Evolutionary conservation across 1,284 basidiomycete genomes (phyloP), one percentile per base, ranked within the genome.

Genomic region (Hymenochaete sp.): DNA sequence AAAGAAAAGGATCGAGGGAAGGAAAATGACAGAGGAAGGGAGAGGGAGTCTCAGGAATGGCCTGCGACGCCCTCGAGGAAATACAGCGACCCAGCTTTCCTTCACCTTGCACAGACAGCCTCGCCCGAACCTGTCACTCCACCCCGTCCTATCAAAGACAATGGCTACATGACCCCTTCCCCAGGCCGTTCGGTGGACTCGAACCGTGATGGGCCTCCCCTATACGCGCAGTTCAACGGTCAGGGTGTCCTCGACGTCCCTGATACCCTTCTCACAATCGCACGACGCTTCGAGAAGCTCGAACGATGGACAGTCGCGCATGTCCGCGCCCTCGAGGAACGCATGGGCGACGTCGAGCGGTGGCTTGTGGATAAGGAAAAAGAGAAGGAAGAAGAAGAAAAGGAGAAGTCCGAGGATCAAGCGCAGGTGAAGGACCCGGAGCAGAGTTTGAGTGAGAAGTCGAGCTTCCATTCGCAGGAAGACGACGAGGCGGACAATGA

Each of bases 301-400:
- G 84, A 88, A 57, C 80, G 80, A 52, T 88, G 84, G 84, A 80
- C 82, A 0, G 82, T 88, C 0, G 75, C 80, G 3, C 84, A 88
- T 54, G 83, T 86, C 2, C 78, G 85, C 41, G 84, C 85, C 0
- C 63, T 88, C 11, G 84, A 88, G 55, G 85, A 88, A 19, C 73
- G 84, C 25, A 88, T 88, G 83, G 76, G 79, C 51, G 85, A 88
- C 46, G 85, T 88, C 16, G 84, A 88, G 58, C 71, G 77, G 32
- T 87, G 82, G 81, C 68, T 87, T 10, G 83, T 87, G 2, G 82
- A 70, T 45, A 66, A 64, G 42, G 67, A 62, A 31, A 57, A 57
- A 38, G 56, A 60, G 11, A 52, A 63, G 42, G 59, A 61, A 7
- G 21, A n/a, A 35, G 32, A 35, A n/a, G 21, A 35, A n/a, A 19